A percentile compares a stretch with the other conserved stretches of the same genome.
Evolutionary conservation across 352 stramenopile genomes (phyloP).

Genomic region (Phytophthora multivora): DNA sequence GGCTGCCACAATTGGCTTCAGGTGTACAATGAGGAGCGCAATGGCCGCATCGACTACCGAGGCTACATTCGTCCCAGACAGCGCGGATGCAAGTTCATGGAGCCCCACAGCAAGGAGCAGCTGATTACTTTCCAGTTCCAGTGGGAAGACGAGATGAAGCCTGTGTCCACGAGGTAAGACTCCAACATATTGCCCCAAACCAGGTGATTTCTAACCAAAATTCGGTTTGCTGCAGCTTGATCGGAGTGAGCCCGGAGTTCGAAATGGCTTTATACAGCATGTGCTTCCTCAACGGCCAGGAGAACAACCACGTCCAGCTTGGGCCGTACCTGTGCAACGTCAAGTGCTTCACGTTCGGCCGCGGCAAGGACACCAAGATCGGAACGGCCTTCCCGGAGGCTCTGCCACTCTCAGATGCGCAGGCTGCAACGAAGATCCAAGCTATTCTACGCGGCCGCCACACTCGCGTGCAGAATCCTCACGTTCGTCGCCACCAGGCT

Average conservation of each 20-base stretch:
- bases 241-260: slow-evolving; percentile 95
- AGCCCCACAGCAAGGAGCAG: slow-evolving; percentile 89
- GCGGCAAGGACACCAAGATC: slow-evolving; percentile 76
- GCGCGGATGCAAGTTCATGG: slow-evolving; percentile 66
- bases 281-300: slow-evolving; percentile 92
- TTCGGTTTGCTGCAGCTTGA: slow-evolving; percentile 59
- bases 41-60: slow-evolving; percentile 92
- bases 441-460: slow-evolving; percentile 58
- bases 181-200: no score
- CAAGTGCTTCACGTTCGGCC: slow-evolving; percentile 89
- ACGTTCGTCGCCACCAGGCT: slow-evolving; percentile 31
- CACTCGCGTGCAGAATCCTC: slow-evolving; percentile 34
- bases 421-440: slow-evolving; percentile 82
- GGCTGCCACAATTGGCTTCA: slow-evolving; percentile 98
- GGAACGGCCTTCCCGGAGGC: slow-evolving; percentile 82
- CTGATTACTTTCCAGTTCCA: slow-evolving; percentile 95
- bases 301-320: slow-evolving; percentile 88
- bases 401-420: slow-evolving; percentile 66
- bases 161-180: slow-evolving; percentile 86
- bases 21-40: slow-evolving; percentile 95
- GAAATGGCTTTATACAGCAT: slow-evolving; percentile 97
- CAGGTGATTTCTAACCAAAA: no score
- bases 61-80: slow-evolving; percentile 93
- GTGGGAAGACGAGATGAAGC: slow-evolving; percentile 90
- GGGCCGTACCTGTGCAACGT: slow-evolving; percentile 89